Percentiles rank a stretch among this genome's conserved stretches.
phyloP scores from a whole-genome alignment of 495 filamentous ascomycete species.

The Hypoxylon fragiforme region DNA sequence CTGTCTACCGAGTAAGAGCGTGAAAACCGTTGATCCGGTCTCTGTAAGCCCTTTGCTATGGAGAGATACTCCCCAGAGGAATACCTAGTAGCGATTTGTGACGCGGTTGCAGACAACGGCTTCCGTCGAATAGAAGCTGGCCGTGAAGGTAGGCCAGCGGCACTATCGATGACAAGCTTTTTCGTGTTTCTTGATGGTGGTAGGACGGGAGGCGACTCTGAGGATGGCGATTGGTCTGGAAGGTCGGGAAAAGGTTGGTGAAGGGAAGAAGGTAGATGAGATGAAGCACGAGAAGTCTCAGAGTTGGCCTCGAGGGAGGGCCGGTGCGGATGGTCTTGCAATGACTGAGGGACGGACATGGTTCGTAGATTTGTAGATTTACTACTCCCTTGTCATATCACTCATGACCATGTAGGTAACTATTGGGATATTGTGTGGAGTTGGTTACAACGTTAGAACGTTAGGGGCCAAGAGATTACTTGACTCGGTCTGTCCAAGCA shows the following conservation, averaged over 20 bases:
- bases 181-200: constrained; percentile 36
- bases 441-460: constrained; percentile 19
- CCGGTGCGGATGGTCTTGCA: constrained; percentile 26
- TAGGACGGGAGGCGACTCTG: constrained; percentile 15
- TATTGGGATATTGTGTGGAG: constrained; percentile 27
- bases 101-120: constrained; percentile 57
- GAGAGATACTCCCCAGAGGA: constrained; percentile 51
- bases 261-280: constrained; percentile 32
- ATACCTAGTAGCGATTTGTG: constrained; percentile 52
- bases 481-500: constrained; percentile 17
- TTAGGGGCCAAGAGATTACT: constrained; percentile 31
- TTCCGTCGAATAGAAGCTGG: constrained; percentile 53
- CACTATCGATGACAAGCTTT: constrained; percentile 30
- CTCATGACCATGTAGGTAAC: no score
- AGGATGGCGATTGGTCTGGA: constrained; percentile 32
- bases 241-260: constrained; percentile 30
- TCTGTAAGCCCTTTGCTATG: constrained; percentile 38
- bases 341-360: constrained; percentile 25
- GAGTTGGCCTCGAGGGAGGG: constrained; percentile 36
- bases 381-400: constrained; percentile 32
- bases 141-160: constrained; percentile 11
- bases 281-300: constrained; percentile 39
- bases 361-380: constrained; percentile 26
- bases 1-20: constrained; percentile 57
- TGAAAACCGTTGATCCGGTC: constrained; percentile 53